Evolutionary conservation across 352 stramenopile genomes (phyloP), one percentile per base, ranked within the genome.

Genomic region (Phytophthora tentaculata): DNA sequence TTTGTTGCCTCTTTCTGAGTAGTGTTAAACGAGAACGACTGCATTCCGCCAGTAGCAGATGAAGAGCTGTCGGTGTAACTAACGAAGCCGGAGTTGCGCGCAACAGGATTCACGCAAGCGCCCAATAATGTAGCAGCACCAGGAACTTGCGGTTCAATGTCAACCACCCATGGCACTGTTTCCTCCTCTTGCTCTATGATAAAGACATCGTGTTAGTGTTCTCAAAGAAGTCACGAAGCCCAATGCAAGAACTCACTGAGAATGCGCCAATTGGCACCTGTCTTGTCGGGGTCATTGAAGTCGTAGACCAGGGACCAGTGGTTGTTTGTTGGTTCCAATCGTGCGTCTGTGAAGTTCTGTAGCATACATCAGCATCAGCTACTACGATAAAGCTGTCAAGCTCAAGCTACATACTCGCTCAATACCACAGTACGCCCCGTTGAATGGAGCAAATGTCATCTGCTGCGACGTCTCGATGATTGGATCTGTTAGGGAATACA

Each of bases 291-390:
- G 67, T 97, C 91, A 67, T 97, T 97, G 64, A 98, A 98, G 67
- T 98, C 92, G 66, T 95, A 97, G 16, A 98, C 78, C 28, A 93
- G 83, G 41, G 85, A 92, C 91, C 91, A 98, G 58, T 95, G 86
- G 57, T 97, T 98, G 67, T 92, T 90, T 23, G 69, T 74, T n/a
- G 91, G 86, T 53, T 95, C 83, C 17, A 98, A 63, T 0, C 77
- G 76, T 3, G 91, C 90, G 13, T 86, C 73, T 0, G 44, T 19
- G 61, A 98, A 96, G 64, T 91, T 80, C 83, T 92, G 47, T 3
- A 37, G 3, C 32, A 52, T 32, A 16, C 19, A 26, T 43, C 19
- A 48, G 23, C 23, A 48, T 45, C 20, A 44, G 6, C n/a, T 39
- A 14, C 10, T 54, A 26, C 22, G 6, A 9, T 28, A 17, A 10